phyloP scores from a whole-genome alignment of 1,139 yeast species.

The Magnusiomyces suaveolens region DNA sequence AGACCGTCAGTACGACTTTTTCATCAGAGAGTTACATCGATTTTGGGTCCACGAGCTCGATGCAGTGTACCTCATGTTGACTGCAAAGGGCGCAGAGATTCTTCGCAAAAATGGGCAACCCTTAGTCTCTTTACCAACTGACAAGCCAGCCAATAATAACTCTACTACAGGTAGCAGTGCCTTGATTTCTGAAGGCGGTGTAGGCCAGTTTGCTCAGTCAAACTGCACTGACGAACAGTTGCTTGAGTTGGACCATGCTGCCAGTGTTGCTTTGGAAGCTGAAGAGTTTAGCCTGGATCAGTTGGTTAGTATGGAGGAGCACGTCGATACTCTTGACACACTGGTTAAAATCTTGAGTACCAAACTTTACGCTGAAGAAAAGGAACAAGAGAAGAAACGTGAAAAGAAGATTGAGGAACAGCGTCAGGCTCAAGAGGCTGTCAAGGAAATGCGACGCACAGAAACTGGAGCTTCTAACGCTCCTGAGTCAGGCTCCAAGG shows the following conservation, averaged over 20 bases:
- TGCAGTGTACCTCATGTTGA: constrained; percentile 50
- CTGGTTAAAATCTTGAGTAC: background rate
- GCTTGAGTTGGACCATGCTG: background rate
- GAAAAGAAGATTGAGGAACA: constrained; percentile 63
- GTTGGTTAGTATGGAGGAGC: constrained; percentile 1
- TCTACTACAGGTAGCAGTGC: constrained; percentile 22
- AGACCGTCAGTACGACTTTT: constrained; percentile 24
- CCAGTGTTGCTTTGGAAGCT: background rate
- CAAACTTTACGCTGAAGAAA: background rate
- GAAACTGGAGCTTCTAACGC: constrained; percentile 72
- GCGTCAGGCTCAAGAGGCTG: constrained; percentile 42
- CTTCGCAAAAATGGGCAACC: constrained; percentile 46
- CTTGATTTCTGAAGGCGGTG: constrained; percentile 30
- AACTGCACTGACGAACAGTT: constrained; percentile 4
- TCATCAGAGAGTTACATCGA: constrained; percentile 29
- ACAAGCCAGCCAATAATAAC: constrained; percentile 33
- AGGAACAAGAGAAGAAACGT: constrained; percentile 49
- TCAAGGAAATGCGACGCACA: constrained; percentile 45
- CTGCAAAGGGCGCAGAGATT: constrained; percentile 34
- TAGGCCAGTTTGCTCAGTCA: constrained; percentile 8
- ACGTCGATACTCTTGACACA: background rate
- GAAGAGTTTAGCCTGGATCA: background rate
- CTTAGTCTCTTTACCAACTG: constrained; percentile 63
- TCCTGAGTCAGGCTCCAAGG: background rate
- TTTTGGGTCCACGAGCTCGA: constrained; percentile 73